Conservation (phyloP, 2,329 filamentous ascomycete genomes). For the Penicillium paneum region DNA sequence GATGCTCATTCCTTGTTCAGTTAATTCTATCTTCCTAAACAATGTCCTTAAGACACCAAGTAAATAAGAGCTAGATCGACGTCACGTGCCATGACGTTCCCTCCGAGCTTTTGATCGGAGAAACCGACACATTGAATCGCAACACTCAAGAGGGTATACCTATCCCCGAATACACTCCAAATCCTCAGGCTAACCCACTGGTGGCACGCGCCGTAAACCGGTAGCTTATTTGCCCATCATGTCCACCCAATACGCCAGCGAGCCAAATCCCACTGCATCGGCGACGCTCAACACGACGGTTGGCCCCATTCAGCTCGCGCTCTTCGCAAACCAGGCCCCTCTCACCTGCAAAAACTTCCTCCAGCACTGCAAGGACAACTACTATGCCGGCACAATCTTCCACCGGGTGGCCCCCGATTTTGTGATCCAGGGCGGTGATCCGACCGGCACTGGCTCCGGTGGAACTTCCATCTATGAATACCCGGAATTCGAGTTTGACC, state of each 20-base stretch:
- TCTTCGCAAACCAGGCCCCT: slow-evolving; percentile 93
- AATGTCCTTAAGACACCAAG: neutral
- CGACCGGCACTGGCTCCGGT: slow-evolving; percentile 85
- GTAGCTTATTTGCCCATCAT: slow-evolving; percentile 49
- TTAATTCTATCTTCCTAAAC: neutral
- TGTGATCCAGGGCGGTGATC: slow-evolving; percentile 91
- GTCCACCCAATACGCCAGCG: slow-evolving; percentile 89
- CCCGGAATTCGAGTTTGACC: slow-evolving; percentile 54
- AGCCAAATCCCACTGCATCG: slow-evolving; percentile 90
- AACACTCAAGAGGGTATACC: neutral
- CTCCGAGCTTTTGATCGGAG: slow-evolving; percentile 14
- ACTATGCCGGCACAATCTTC: slow-evolving; percentile 91
- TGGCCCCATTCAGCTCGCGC: slow-evolving; percentile 84
- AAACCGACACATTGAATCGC: neutral
- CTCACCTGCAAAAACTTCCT: slow-evolving; percentile 92
- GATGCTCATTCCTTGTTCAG: neutral
- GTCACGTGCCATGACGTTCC: slow-evolving; percentile 25
- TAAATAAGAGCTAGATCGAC: neutral
- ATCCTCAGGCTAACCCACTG: neutral
- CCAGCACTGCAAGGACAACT: slow-evolving; percentile 89
- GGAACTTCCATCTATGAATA: slow-evolving; percentile 91
- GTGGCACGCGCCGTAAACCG: neutral
- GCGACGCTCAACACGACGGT: slow-evolving; percentile 85
- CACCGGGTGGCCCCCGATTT: slow-evolving; percentile 90
- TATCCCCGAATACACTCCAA: neutral